phyloP scores from a whole-genome alignment of 2,329 filamentous ascomycete species.

The Cladophialophora yegresii region DNA sequence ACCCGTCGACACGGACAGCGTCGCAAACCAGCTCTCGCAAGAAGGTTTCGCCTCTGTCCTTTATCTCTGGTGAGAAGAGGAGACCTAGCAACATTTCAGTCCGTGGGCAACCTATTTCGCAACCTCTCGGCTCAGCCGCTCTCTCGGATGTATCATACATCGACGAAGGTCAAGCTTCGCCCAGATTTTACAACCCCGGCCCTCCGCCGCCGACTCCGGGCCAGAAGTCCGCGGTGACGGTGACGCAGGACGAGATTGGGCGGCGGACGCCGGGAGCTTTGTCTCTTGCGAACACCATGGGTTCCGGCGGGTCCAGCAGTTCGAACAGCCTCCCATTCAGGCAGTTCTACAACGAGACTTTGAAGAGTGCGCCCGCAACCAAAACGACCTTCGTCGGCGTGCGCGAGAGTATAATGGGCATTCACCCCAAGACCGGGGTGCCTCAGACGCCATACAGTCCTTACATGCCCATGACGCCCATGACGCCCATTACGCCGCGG shows the following conservation, averaged over 20 bases:
- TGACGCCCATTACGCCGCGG: conserved; percentile 49
- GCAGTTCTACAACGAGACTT: conserved; percentile 44
- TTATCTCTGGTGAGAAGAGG: conserved; percentile 50
- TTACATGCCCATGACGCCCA: conserved; percentile 54
- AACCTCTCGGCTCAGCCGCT: conserved; percentile 54
- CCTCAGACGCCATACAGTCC: conserved; percentile 53
- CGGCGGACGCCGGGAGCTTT: conserved; percentile 2
- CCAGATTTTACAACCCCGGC: conserved; percentile 58
- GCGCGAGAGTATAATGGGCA: conserved; percentile 40
- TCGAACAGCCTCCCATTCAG: conserved; percentile 49
- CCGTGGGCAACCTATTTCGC: conserved; percentile 60
- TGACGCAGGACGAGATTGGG: conserved; percentile 14
- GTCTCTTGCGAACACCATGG: conserved; percentile 22
- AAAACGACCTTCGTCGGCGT: conserved; percentile 54
- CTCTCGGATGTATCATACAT: conserved; percentile 49
- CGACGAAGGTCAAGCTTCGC: conserved; percentile 59
- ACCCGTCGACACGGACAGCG: conserved; percentile 9
- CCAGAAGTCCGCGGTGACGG: conserved; percentile 30
- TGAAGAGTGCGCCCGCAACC: conserved; percentile 49
- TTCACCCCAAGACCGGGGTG: conserved; percentile 50
- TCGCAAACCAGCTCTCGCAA: conserved; percentile 43
- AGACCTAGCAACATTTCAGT: conserved; percentile 49
- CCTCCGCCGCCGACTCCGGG: conserved; percentile 57
- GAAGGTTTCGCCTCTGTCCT: conserved; percentile 45
- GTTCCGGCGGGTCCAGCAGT: conserved; percentile 33